Percentiles rank a stretch among this genome's conserved stretches.
Evolutionary conservation across 2,329 filamentous ascomycete genomes (phyloP).

Genomic region (Anisogramma anomala): DNA sequence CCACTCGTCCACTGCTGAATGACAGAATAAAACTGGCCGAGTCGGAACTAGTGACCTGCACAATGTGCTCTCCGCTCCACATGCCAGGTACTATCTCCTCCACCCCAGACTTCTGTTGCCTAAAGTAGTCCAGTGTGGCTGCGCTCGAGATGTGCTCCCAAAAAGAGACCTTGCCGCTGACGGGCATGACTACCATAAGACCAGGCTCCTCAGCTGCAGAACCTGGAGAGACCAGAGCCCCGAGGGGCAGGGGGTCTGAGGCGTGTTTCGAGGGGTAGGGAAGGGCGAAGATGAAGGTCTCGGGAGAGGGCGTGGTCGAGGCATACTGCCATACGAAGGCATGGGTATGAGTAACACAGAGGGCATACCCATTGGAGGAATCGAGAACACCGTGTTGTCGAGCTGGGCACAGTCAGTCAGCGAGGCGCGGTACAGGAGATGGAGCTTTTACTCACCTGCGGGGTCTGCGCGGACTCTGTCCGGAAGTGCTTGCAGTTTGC

Average conservation of each 20-base stretch:
- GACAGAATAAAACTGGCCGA: conserved; percentile 74
- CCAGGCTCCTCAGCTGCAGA: conserved; percentile 72
- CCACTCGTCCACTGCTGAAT: conserved; percentile 75
- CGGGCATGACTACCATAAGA: conserved; percentile 74
- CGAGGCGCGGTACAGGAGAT: not conserved
- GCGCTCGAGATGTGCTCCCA: conserved; percentile 93
- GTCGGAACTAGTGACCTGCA: conserved; percentile 71
- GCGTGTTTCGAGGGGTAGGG: conserved; percentile 58
- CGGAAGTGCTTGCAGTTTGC: conserved; percentile 72
- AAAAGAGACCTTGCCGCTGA: conserved; percentile 75
- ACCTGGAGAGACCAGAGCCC: conserved; percentile 68
- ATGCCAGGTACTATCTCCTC: conserved; percentile 64
- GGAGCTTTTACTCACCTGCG: conserved; percentile 40
- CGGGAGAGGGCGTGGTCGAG: conserved; percentile 52
- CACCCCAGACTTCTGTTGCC: conserved; percentile 68
- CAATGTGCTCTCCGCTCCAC: conserved; percentile 65
- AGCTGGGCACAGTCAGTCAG: conserved; percentile 29
- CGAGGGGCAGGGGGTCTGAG: conserved; percentile 66
- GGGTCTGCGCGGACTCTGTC: conserved; percentile 59
- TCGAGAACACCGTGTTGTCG: conserved; percentile 56
- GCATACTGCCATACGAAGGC: conserved; percentile 89
- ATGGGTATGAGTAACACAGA: conserved; percentile 68
- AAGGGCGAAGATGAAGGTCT: conserved; percentile 70
- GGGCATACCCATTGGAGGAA: conserved; percentile 57
- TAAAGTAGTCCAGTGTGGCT: conserved; percentile 70